A percentile compares a stretch with the other conserved stretches of the same genome.
These are phyloP conservation scores for Phytopythium chamaehyphon DNA, from an alignment of 352 stramenopile genomes.

Conservation along the genomic window DNA sequence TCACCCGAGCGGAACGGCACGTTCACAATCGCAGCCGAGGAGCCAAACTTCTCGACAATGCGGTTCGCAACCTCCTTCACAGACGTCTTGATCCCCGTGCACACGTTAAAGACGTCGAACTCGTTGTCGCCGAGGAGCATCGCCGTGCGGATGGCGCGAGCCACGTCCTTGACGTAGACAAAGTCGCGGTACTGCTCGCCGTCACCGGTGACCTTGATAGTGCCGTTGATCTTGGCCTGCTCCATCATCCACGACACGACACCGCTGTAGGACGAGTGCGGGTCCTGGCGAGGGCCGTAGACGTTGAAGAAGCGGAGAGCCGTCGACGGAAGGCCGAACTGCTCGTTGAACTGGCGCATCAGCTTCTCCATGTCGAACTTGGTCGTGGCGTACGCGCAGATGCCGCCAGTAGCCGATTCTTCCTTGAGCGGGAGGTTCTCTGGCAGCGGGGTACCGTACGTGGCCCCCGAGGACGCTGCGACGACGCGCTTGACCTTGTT, in stretches of 20 bases:
- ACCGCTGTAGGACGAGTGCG: constrained; percentile 57
- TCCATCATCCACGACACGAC: constrained; percentile 70
- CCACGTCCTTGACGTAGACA: constrained; percentile 63
- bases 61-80: constrained; percentile 36
- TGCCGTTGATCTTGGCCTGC: constrained; percentile 54
- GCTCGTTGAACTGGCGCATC: constrained; percentile 41
- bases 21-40: constrained; percentile 39
- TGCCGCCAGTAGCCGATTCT: constrained; percentile 39
- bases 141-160: constrained; percentile 48
- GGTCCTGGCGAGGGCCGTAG: constrained; percentile 54
- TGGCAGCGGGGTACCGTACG: constrained; percentile 34
- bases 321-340: constrained; percentile 45
- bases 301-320: constrained; percentile 66
- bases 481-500: constrained; percentile 53
- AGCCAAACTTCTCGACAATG: constrained; percentile 45
- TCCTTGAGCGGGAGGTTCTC: constrained; percentile 44
- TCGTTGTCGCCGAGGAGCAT: constrained; percentile 40
- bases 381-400: constrained; percentile 53
- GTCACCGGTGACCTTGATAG: constrained; percentile 46
- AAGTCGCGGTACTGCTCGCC: constrained; percentile 61
- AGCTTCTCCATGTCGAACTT: constrained; percentile 64
- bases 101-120: constrained; percentile 68
- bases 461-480: constrained; percentile 46
- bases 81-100: constrained; percentile 54
- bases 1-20: constrained; percentile 44